Evolutionary conservation across 768 basidiomycete species (phyloP), one percentile per base, ranked within the genome.

Genomic region (Kwoniella shandongensis): DNA sequence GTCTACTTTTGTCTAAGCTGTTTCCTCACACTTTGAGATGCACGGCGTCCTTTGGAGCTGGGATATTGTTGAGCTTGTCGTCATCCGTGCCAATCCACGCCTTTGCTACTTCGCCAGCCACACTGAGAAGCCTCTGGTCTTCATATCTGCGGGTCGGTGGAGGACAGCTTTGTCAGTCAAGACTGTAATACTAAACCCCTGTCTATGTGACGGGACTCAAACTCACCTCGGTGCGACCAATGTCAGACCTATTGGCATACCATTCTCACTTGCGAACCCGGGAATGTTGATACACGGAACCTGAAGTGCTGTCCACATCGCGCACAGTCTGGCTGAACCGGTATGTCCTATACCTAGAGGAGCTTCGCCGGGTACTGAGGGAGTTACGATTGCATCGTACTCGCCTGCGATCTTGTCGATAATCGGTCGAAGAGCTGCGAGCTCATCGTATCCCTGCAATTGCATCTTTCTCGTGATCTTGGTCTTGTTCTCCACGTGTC

Each of bases 231-330:
- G 59, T 1, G 42, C 65, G n/a, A 75, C 70, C n/a, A 77, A 61
- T 0, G 72, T 66, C 39, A 77, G 54, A 11, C 76, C 75, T 17
- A 77, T 59, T 0, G 76, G 76, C 54, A 70, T 58, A 2, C 69
- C 72, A 20, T 54, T 42, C 45, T 29, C 57, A 8, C 75, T 71
- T 1, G 54, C 58, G 50, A 75, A 75, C 17, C 75, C 76, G 1
- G 73, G 76, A 10, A 76, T 44, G 22, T 72, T 65, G 42, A 75
- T 38, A 8, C 47, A 46, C 1, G 71, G 71, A 15, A 65, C 57
- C 59, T 77, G 73, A 1, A 71, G 62, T n/a, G 54, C 60, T 15
- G 74, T 70, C 72, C 74, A 77, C 61, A 68, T 72, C 11, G 42
- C 44, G 51, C 61, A 61, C 50, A 75, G 70, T 13, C 62, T 51